phyloP scores from a whole-genome alignment of 768 basidiomycete species.

The Leccinum subtestaceum region DNA sequence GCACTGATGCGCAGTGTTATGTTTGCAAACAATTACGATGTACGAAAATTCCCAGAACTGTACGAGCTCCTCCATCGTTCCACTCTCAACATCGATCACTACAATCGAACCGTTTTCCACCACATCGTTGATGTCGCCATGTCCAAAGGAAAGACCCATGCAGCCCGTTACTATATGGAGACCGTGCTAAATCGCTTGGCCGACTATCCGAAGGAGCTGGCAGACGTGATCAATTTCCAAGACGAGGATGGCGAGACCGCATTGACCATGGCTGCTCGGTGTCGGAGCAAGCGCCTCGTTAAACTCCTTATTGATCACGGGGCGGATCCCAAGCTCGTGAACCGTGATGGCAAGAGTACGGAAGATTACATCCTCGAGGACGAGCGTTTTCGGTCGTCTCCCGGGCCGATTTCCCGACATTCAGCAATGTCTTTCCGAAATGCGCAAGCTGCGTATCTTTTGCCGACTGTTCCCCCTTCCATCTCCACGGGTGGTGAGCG shows the following conservation, averaged over 20 bases:
- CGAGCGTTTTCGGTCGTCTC: conserved; percentile 92
- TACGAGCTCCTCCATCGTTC: conserved; percentile 97
- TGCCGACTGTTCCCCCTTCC: conserved; percentile 43
- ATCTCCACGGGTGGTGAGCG: conserved; percentile 50
- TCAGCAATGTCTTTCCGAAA: conserved; percentile 72
- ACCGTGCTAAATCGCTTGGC: conserved; percentile 82
- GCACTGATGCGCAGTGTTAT: conserved; percentile 98
- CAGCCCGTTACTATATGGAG: conserved; percentile 98
- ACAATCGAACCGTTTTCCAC: conserved; percentile 96
- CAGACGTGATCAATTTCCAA: conserved; percentile 98
- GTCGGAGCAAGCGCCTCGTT: conserved; percentile 91
- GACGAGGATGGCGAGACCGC: conserved; percentile 99
- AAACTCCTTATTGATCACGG: conserved; percentile 95
- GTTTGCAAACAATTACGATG: conserved; percentile 99
- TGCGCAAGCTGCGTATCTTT: conserved; percentile 49
- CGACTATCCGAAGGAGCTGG: conserved; percentile 93
- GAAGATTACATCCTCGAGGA: conserved; percentile 99
- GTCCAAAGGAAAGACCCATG: conserved; percentile 96
- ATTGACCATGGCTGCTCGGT: conserved; percentile 92
- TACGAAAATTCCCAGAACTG: conserved; percentile 96
- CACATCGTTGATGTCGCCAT: conserved; percentile 97
- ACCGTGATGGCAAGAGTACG: conserved; percentile 93
- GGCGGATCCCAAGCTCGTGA: conserved; percentile 91
- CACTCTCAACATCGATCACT: conserved; percentile 97
- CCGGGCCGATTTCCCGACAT: conserved; percentile 68